A percentile compares a stretch with the other conserved stretches of the same genome.
Conservation (phyloP, 306 rosid genomes). For the Mimosa bimucronata region DNA sequence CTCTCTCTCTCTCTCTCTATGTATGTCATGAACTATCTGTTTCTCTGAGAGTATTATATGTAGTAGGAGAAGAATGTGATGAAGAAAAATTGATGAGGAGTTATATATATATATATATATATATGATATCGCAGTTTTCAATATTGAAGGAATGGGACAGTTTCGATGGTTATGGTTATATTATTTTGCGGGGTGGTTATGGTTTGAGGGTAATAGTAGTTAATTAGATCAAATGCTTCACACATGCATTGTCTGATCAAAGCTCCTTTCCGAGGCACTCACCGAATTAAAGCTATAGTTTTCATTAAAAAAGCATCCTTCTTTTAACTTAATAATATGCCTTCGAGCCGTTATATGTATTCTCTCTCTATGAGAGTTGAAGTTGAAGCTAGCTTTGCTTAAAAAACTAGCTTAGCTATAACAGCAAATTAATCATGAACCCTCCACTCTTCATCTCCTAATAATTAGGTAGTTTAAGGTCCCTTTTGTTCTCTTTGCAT, state of each 20-base stretch:
- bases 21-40: neutral
- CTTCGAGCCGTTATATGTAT: conserved; percentile 8
- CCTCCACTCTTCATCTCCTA: neutral
- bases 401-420: neutral
- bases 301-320: conserved; percentile 62
- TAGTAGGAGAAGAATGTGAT: neutral
- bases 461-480: neutral
- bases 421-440: neutral
- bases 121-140: neutral
- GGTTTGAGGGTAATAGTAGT: neutral
- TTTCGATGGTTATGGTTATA: conserved; percentile 22
- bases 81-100: neutral
- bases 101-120: neutral
- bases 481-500: neutral
- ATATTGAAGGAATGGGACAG: conserved; percentile 6
- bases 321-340: conserved; percentile 37
- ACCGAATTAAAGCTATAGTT: conserved; percentile 24
- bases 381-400: conserved; percentile 18
- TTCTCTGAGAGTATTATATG: neutral
- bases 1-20: no score
- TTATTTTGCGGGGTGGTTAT: neutral
- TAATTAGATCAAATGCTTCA: conserved; percentile 46
- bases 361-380: neutral
- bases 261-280: conserved; percentile 86
- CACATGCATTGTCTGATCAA: conserved; percentile 83